These are phyloP conservation scores for Conticribra weissflogii DNA, from an alignment of 108 stramenopile genomes.

Conservation along the genomic window DNA sequence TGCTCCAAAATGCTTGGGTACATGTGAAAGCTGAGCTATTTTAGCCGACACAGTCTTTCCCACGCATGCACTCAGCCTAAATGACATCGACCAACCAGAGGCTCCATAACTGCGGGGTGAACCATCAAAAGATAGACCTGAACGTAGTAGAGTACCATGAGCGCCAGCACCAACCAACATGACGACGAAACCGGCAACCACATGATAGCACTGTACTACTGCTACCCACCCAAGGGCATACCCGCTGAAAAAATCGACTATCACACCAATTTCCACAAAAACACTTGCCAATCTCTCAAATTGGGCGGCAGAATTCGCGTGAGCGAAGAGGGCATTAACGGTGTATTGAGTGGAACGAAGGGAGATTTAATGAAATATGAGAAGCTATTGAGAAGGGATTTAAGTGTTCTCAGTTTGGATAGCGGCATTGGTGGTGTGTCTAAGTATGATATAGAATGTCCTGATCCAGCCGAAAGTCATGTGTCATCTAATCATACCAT, in stretches of 20 bases:
- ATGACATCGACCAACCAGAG: too few species aligned
- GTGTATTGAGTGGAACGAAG: constrained; percentile 66
- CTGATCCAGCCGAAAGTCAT: background rate
- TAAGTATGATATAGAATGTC: background rate
- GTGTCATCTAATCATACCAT: constrained; percentile 3
- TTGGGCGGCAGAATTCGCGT: constrained; percentile 78
- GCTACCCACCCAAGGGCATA: constrained; percentile 59
- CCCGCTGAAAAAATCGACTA: constrained; percentile 14
- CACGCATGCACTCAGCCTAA: too few species aligned
- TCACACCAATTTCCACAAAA: constrained; percentile 59
- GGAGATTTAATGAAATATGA: constrained; percentile 57
- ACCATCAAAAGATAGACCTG: too few species aligned
- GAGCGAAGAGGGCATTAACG: constrained; percentile 78
- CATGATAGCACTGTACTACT: constrained; percentile 78
- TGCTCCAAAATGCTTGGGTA: too few species aligned
- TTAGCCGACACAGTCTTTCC: too few species aligned
- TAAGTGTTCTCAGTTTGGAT: constrained; percentile 15
- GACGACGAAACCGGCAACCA: background rate
- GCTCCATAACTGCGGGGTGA: too few species aligned
- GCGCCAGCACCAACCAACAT: background rate
- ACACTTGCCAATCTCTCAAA: constrained; percentile 38
- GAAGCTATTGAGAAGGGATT: constrained; percentile 29
- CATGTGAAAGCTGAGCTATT: too few species aligned
- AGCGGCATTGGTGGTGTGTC: background rate
- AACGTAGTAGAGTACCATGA: background rate